Conservation (phyloP, 2,329 filamentous ascomycete species). For the Stemphylium beticola region DNA sequence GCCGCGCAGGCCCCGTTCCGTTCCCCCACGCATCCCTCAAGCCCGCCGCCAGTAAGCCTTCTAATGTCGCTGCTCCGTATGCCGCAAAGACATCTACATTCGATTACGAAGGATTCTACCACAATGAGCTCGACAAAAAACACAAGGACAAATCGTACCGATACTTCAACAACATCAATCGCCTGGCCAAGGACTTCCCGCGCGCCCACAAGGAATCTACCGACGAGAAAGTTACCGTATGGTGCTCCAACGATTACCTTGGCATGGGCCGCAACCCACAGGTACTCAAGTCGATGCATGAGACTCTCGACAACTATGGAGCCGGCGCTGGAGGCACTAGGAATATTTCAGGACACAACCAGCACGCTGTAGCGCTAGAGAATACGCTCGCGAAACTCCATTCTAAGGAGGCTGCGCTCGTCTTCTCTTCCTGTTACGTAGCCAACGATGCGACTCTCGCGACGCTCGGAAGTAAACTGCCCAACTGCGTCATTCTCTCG, state of each 20-base stretch:
- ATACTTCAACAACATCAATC: constrained; percentile 99
- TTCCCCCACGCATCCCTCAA: constrained; percentile 40
- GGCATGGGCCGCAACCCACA: constrained; percentile 93
- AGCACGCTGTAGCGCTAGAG: constrained; percentile 88
- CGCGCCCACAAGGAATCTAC: constrained; percentile 86
- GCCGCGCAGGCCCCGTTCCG: constrained; percentile 32
- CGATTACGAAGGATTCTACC: constrained; percentile 90
- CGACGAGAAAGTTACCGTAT: constrained; percentile 90
- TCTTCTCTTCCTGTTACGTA: constrained; percentile 98
- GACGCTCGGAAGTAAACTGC: constrained; percentile 94
- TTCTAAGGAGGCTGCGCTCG: constrained; percentile 87
- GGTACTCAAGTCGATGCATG: constrained; percentile 90
- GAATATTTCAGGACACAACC: constrained; percentile 98
- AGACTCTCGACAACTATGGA: constrained; percentile 92
- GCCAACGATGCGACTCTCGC: constrained; percentile 97
- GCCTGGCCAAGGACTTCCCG: constrained; percentile 93
- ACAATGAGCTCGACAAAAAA: constrained; percentile 91
- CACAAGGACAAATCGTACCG: constrained; percentile 99
- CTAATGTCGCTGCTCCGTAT: constrained; percentile 53
- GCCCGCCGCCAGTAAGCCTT: constrained; percentile 25
- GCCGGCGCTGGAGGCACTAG: constrained; percentile 93
- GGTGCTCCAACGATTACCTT: constrained; percentile 99
- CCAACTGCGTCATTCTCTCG: constrained; percentile 95
- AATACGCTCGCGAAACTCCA: constrained; percentile 83
- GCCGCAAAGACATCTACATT: constrained; percentile 67